phyloP scores from a whole-genome alignment of 2,329 filamentous ascomycete genomes.

The Aspergillus sp. region DNA sequence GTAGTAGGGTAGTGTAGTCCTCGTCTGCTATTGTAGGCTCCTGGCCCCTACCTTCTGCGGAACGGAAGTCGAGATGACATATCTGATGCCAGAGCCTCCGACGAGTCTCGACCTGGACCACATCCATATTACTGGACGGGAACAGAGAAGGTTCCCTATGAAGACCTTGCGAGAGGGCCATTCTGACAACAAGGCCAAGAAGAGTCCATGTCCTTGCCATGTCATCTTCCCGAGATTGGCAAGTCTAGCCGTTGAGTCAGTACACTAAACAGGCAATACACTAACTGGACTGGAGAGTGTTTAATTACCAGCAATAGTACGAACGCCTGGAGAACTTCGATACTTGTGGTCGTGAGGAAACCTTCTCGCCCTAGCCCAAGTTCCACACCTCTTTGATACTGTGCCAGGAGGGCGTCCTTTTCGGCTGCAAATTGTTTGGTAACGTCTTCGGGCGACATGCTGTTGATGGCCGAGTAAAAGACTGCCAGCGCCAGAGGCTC shows the following conservation, averaged over 20 bases:
- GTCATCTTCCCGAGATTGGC: conserved; percentile 13
- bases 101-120: conserved; percentile 9
- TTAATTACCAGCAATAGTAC: conserved; percentile 2
- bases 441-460: not conserved
- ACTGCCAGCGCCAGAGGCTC: conserved; percentile 6
- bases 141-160: conserved; percentile 12
- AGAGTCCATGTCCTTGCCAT: conserved; percentile 11
- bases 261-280: too few relatives aligned
- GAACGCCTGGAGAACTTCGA: conserved; percentile 7
- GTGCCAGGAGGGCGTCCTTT: conserved; percentile 2
- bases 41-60: conserved; percentile 10
- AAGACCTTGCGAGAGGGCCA: conserved; percentile 12
- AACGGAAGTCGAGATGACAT: conserved; percentile 11
- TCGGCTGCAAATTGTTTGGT: not conserved
- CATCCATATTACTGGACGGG: conserved; percentile 11
- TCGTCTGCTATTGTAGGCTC: conserved; percentile 13
- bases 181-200: conserved; percentile 9
- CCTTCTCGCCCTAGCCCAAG: conserved; percentile 4
- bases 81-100: conserved; percentile 12
- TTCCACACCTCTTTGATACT: conserved; percentile 4
- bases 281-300: too few relatives aligned
- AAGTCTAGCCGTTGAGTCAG: not conserved
- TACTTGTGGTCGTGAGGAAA: conserved; percentile 3
- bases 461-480: conserved; percentile 6
- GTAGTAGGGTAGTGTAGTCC: conserved; percentile 10